Conservation (phyloP, 495 filamentous ascomycete species). For the Annulohypoxylon moriforme region DNA sequence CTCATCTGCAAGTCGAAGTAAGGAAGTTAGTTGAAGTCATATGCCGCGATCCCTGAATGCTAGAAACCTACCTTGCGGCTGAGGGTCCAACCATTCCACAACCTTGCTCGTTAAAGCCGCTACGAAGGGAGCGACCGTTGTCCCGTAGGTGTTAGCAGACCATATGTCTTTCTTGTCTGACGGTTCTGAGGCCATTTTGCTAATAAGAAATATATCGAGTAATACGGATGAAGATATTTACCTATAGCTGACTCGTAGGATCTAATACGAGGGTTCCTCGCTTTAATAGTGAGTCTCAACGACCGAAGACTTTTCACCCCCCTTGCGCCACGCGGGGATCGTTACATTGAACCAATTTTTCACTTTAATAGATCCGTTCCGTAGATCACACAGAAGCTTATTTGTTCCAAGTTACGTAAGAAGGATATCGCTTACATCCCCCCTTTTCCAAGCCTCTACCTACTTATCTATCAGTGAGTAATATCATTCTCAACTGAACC, state of each 20-base stretch:
- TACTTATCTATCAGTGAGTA: not conserved
- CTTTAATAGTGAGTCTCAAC: not conserved
- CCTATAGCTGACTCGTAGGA: not conserved
- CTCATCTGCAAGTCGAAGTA: slow-evolving; percentile 1
- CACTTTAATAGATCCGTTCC: not conserved
- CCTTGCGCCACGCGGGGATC: not conserved
- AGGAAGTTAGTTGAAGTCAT: not conserved
- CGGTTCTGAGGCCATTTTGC: not conserved
- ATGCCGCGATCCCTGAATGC: not conserved
- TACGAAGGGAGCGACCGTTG: slow-evolving; percentile 11
- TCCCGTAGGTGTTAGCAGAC: slow-evolving; percentile 17
- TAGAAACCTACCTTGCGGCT: slow-evolving; percentile 15
- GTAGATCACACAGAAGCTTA: not conserved
- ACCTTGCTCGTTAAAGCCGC: slow-evolving; percentile 18
- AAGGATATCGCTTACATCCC: not conserved
- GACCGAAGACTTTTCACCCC: not conserved
- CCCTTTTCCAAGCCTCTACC: not conserved
- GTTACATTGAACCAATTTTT: not conserved
- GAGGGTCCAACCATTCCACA: slow-evolving; percentile 22
- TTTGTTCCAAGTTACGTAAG: not conserved
- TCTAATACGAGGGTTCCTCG: not conserved
- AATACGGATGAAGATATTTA: not conserved
- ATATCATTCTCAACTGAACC: no score
- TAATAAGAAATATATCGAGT: not conserved
- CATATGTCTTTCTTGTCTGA: slow-evolving; percentile 10